Conservation (phyloP, 495 filamentous ascomycete genomes). For the Trichocladium uniseriatum region DNA sequence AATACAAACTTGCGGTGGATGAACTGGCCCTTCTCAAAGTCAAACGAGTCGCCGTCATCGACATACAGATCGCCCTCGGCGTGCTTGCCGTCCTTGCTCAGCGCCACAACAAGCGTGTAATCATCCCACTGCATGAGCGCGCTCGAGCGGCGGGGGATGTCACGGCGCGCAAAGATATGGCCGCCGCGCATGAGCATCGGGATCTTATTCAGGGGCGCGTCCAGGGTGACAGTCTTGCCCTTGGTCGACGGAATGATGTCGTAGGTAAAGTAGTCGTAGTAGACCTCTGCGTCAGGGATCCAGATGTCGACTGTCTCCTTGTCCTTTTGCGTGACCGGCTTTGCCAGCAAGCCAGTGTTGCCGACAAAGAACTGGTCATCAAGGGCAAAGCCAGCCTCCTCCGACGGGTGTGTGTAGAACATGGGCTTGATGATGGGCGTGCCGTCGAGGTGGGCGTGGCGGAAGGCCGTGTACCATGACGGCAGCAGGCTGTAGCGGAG, state of each 20-base stretch:
- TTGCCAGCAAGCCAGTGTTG: slow-evolving; percentile 73
- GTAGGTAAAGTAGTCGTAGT: slow-evolving; percentile 92
- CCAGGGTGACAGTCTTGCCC: slow-evolving; percentile 57
- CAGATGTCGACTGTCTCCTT: slow-evolving; percentile 69
- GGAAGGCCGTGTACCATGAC: slow-evolving; percentile 95
- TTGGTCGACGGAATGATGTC: slow-evolving; percentile 55
- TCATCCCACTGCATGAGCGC: slow-evolving; percentile 90
- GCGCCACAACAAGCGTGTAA: slow-evolving; percentile 76
- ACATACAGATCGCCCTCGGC: slow-evolving; percentile 80
- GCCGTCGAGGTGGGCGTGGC: slow-evolving; percentile 71
- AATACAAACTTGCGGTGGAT: slow-evolving; percentile 72
- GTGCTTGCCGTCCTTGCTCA: slow-evolving; percentile 53
- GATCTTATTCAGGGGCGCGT: slow-evolving; percentile 73
- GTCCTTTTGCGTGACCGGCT: slow-evolving; percentile 73
- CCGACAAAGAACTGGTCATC: slow-evolving; percentile 94
- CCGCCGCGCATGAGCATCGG: slow-evolving; percentile 87
- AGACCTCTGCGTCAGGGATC: slow-evolving; percentile 73
- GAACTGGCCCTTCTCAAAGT: slow-evolving; percentile 74
- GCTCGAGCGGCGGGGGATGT: slow-evolving; percentile 72
- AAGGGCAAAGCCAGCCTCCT: slow-evolving; percentile 74
- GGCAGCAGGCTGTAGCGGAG: slow-evolving; percentile 85
- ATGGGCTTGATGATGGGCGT: slow-evolving; percentile 83
- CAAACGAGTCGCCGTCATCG: slow-evolving; percentile 89
- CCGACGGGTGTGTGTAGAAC: slow-evolving; percentile 82
- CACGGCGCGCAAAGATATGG: slow-evolving; percentile 82